Evolutionary conservation across 2,329 filamentous ascomycete genomes (phyloP).

Genomic region (Sporothrix protearum): DNA sequence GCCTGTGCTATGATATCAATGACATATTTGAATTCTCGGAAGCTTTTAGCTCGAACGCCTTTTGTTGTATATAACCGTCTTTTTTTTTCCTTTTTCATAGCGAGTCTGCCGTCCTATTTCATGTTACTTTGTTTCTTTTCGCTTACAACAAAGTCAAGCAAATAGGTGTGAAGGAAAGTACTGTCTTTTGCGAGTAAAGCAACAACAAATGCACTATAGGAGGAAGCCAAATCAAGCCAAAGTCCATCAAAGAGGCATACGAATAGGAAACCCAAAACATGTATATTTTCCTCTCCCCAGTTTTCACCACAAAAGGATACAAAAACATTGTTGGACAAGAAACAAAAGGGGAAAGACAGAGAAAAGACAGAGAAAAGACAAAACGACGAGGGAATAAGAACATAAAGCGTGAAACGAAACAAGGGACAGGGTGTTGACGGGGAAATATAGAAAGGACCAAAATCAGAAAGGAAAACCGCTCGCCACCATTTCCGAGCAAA

Average conservation of each 20-base stretch:
- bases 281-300: slow-evolving; percentile 11
- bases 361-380: not conserved
- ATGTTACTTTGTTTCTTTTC: not conserved
- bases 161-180: not conserved
- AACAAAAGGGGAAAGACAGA: slow-evolving; percentile 7
- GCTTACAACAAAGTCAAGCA: not conserved
- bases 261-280: not conserved
- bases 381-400: not conserved
- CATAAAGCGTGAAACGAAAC: not conserved
- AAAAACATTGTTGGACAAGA: not conserved
- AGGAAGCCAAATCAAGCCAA: not conserved
- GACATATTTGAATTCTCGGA: not conserved
- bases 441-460: not conserved
- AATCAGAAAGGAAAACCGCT: not conserved
- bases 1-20: not conserved
- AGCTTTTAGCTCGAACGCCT: not conserved
- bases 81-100: not conserved
- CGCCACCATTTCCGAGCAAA: not conserved
- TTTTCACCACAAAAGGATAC: not conserved
- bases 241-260: not conserved
- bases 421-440: not conserved
- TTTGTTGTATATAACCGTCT: not conserved
- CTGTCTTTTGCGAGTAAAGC: not conserved
- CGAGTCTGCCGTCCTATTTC: not conserved
- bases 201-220: not conserved